Base-by-base conservation (phyloP, 352 stramenopile genomes). In the Thalassiosira gravida region DNA sequence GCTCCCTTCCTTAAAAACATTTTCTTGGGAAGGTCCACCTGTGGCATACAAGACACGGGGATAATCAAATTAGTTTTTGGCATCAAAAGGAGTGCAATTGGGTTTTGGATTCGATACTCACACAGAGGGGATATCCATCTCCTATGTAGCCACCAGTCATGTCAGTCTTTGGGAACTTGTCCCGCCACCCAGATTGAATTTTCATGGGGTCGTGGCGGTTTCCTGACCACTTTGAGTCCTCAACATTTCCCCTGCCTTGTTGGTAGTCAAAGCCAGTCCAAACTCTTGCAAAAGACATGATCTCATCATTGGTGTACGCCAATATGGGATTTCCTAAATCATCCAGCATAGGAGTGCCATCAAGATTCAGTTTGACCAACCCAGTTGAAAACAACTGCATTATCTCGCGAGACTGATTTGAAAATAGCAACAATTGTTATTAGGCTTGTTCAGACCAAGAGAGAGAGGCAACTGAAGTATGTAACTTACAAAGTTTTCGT, bases 241-340 rank as follows among this genome's bases (percentile, higher is more conserved):
- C 85, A 20, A 83, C 64, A 72, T 91, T 90, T 46, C 82, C 83
- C 64, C 83, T 53, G 0, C 22, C 30, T 74, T 74, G 44, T 18
- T 88, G 78, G n/a, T 76, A 71, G 11, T 90, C 76, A 67, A 91
- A 94, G 2, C 87, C 80, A 47, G 89, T 94, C 89, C 89, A 94
- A 44, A 76, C 61, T 65, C 87, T 80, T 47, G 87, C 83, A 74
- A 92, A 90, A 50, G 56, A 74, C 58, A 92, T 77, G 47, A 94
- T 92, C 27, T 93, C 87, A 25, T 91, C 85, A 73, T 91, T 91
- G 0, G 67, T 82, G 56, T 94, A 94, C 2, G 86, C 83, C 35
- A 66, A 30, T n/a, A 89, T 74, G 20, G 57, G 67, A 35, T 86
- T 59, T 16, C 75, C 72, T 50, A 86, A 73, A 27, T 63, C 56